Evolutionary conservation across 495 filamentous ascomycete species (phyloP).

Genomic region (Podospora tetraspora): DNA sequence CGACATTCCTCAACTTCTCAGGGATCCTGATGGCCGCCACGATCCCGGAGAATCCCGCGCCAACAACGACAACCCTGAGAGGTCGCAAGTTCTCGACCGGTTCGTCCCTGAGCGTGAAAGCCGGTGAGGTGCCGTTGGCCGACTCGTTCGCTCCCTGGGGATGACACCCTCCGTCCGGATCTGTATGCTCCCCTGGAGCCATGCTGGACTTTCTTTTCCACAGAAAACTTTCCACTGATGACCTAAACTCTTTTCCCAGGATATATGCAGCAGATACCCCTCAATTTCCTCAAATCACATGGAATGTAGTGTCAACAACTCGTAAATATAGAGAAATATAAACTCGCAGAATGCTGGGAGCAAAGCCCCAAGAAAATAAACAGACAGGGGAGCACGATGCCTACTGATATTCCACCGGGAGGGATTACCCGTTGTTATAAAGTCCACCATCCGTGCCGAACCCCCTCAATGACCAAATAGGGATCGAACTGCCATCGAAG

Average conservation of each 20-base stretch:
- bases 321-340: too few species aligned
- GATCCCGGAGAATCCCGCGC: conserved; percentile 48
- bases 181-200: background rate
- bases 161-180: background rate
- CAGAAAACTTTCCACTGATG: background rate
- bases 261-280: background rate
- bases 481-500: background rate
- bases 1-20: conserved; percentile 38
- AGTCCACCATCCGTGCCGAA: too few species aligned
- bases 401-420: background rate
- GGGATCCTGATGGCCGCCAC: conserved; percentile 40
- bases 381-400: background rate
- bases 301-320: too few species aligned
- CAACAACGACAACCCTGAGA: conserved; percentile 44
- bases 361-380: background rate
- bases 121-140: background rate
- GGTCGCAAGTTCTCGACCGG: conserved; percentile 43
- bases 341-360: background rate
- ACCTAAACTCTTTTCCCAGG: background rate
- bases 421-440: background rate
- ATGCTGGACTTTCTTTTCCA: background rate
- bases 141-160: conserved; percentile 1
- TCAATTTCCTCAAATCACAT: background rate
- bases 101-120: conserved; percentile 35
- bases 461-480: background rate